Evolutionary conservation across 768 basidiomycete species (phyloP).

Genomic region (Auricularia cornea): DNA sequence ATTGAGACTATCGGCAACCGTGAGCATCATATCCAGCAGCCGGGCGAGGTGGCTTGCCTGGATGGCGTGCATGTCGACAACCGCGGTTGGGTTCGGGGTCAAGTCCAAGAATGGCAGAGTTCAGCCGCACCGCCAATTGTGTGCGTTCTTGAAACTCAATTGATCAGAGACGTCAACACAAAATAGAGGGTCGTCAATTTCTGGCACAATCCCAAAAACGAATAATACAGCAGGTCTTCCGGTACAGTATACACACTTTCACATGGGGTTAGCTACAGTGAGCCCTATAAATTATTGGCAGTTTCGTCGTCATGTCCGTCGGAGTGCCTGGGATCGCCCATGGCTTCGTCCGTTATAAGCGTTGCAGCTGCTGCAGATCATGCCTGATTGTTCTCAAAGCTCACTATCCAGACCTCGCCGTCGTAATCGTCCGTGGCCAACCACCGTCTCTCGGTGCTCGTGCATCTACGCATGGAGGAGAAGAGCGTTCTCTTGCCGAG

Average conservation of each 20-base stretch:
- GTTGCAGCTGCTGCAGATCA: not conserved
- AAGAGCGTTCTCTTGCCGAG: conserved; percentile 52
- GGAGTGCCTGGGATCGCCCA: not conserved
- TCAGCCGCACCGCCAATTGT: not conserved
- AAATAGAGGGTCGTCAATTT: not conserved
- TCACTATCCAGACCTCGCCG: not conserved
- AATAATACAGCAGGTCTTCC: not conserved
- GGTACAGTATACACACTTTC: not conserved
- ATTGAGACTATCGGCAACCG: conserved; percentile 58
- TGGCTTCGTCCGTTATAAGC: not conserved
- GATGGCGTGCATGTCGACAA: conserved; percentile 12
- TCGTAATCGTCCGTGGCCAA: conserved; percentile 1
- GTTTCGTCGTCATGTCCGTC: not conserved
- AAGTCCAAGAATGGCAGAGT: not conserved
- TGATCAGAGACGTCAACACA: not conserved
- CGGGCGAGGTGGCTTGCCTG: conserved; percentile 5
- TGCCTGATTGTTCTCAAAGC: not conserved
- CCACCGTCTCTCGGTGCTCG: not conserved
- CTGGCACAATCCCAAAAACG: not conserved
- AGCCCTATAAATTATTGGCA: not conserved
- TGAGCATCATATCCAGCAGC: conserved; percentile 6
- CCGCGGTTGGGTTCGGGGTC: not conserved
- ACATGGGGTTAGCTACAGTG: not conserved
- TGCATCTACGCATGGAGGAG: not conserved
- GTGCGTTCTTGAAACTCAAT: not conserved